Percentiles rank a stretch among this genome's conserved stretches.
Conservation (phyloP, 1,139 yeast genomes). For the Casaregolazyma suthepensis region DNA sequence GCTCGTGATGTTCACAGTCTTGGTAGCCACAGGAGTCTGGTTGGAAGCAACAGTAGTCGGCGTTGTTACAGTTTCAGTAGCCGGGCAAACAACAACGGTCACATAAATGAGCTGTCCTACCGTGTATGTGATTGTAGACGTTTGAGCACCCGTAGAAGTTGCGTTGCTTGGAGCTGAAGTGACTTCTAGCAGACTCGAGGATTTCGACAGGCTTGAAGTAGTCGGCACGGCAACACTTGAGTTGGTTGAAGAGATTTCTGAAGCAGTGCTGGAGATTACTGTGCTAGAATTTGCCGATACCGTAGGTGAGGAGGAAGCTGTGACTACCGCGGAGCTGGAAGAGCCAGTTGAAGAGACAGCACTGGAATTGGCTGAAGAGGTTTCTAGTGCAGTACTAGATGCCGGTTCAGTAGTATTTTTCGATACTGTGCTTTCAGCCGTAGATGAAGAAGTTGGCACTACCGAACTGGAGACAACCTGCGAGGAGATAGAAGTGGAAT, state of each 20-base stretch:
- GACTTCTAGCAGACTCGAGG: background rate
- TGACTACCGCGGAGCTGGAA: background rate
- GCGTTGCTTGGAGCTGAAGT: background rate
- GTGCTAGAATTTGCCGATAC: background rate
- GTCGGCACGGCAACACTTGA: background rate
- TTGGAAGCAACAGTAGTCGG: conserved; percentile 12
- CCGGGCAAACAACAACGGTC: background rate
- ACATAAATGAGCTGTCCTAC: background rate
- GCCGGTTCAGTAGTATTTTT: background rate
- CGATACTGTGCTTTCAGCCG: background rate
- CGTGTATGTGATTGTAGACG: background rate
- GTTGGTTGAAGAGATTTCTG: background rate
- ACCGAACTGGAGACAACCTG: no score
- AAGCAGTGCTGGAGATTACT: background rate
- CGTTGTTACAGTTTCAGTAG: background rate
- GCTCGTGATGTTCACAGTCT: background rate
- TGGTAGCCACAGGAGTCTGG: conserved; percentile 15
- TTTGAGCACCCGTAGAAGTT: background rate
- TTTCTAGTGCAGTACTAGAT: background rate
- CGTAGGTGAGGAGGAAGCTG: background rate
- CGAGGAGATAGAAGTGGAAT: no score
- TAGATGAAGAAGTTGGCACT: background rate
- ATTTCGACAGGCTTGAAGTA: background rate
- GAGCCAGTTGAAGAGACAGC: background rate
- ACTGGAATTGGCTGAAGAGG: background rate